Base-by-base conservation (phyloP, 148 eudicot species). In the Rhododendron vialii region DNA sequence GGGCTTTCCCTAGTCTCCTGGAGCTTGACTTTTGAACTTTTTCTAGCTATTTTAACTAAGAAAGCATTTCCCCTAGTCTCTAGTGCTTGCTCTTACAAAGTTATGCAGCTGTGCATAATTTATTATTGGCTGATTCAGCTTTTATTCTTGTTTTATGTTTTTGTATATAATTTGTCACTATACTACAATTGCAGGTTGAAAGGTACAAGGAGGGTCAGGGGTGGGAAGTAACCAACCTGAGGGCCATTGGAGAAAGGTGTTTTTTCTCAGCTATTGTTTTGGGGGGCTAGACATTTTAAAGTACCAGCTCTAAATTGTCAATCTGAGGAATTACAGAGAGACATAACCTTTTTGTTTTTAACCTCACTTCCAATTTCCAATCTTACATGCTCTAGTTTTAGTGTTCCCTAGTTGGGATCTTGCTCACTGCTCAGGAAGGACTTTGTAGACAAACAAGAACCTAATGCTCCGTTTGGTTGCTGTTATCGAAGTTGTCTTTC, bases 201-300 rank as follows among this genome's bases (percentile, higher is more conserved):
- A 88, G 90, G 55, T 95, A 91, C 83, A 84, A 93, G 89, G 94
- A 92, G 83, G 95, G 93, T 41, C 80, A 77, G 53, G 96, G 97
- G 74, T 95, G 98, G 98, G 86, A 91, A 85, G 76, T 86, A 83
- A 92, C 93, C 74, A 87, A 89, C 85, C 91, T 89, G 86, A 91
- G 67, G 84, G 94, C 89, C 50, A 83, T 92, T 48, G 93, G 94
- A 69, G 83, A 81, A 86, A 91, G 95, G 90, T 87, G 94, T 87
- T 94, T 90, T 67, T 83, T 88, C 86, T 89, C 92, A 0, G 90
- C 92, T 73, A 78, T 89, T 51, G 92, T 89, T 30, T 71, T 71
- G 18, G 76, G 20, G 22, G 20, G 22, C 76, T 33, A 33, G 76
- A 71, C 41, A 71, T 71, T 71, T 33, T 67, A 14, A 28, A 28